Evolutionary conservation across 129 eudicot genomes (phyloP), one percentile per base, ranked within the genome.

Genomic region (Lactuca sativa): DNA sequence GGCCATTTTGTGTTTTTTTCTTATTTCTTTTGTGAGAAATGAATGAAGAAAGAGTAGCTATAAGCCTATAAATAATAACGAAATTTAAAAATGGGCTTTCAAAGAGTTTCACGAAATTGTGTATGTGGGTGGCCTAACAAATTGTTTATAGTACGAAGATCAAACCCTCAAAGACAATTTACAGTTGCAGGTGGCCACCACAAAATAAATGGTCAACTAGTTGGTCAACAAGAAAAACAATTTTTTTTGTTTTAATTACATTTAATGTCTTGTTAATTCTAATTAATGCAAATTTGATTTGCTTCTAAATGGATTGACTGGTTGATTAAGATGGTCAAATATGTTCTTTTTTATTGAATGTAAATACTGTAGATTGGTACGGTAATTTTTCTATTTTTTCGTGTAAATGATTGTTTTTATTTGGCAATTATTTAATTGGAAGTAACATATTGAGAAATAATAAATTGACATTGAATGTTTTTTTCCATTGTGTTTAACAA

Each of bases 61-160:
- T 62, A 7, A 14, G 59, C 10, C 1, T 56, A 53, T 59, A 31
- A 6, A 59, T 59, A 32, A 9, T 2, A 17, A 0, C 10, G 21
- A 56, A 18, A 56, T 6, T 18, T 5, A 21, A 18, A 6, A 7
- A 31, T 56, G 61, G 71, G 36, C 47, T 30, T 66, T 48, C 8
- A 44, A 30, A 44, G 33, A 52, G 32, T 67, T 60, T 32, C 40
- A 67, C 54, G 72, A 67, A 52, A 16, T 58, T n/a, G 72, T 14
- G 60, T 4, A 54, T 67, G 72, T 52, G 5, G 72, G 52, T 67
- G 72, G 72, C 72, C 61, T 67, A 63, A 40, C 38, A 11, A 59
- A 11, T 31, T 12, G 52, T 11, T 47, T 47, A 47, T 47, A 47
- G 52, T 47, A 47, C 52, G 5, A 47, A 11, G 15, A 47, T 47